A percentile compares a stretch with the other conserved stretches of the same genome.
These are phyloP conservation scores for Salvia splendens DNA, from an alignment of 257 asterid genomes.

Conservation along the genomic window DNA sequence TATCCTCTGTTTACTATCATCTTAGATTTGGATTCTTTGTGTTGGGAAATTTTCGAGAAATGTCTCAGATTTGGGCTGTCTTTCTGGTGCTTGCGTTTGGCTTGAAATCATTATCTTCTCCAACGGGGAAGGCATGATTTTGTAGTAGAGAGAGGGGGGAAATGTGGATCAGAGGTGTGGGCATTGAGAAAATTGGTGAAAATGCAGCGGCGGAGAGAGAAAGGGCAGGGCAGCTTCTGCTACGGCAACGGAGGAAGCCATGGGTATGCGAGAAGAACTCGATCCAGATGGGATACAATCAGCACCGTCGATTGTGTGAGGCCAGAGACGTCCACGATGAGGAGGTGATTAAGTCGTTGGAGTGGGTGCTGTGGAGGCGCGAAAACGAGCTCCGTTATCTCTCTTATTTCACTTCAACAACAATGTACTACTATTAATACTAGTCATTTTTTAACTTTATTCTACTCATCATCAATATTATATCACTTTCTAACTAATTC, in stretches of 20 bases:
- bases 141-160: background rate
- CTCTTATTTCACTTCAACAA: too few species aligned
- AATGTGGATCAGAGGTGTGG: slow-evolving; percentile 34
- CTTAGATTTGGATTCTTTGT: slow-evolving; percentile 39
- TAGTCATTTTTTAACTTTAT: too few species aligned
- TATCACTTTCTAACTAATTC: too few species aligned
- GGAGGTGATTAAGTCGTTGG: slow-evolving; percentile 56
- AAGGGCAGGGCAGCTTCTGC: slow-evolving; percentile 55
- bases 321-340: slow-evolving; percentile 56
- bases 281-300: slow-evolving; percentile 58
- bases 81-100: slow-evolving; percentile 47
- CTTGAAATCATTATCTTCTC: slow-evolving; percentile 44
- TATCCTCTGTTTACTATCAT: slow-evolving; percentile 30
- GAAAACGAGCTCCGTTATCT: slow-evolving; percentile 41
- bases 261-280: slow-evolving; percentile 65
- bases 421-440: too few species aligned
- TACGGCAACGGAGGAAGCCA: slow-evolving; percentile 63
- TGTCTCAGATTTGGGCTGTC: slow-evolving; percentile 32
- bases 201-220: slow-evolving; percentile 44
- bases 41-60: slow-evolving; percentile 33
- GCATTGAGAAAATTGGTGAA: slow-evolving; percentile 47
- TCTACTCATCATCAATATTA: too few species aligned
- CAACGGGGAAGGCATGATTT: background rate
- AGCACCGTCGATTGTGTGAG: slow-evolving; percentile 54
- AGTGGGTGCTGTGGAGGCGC: slow-evolving; percentile 45